phyloP scores from a whole-genome alignment of 805 yeast genomes.

The Teunomyces tritomae region DNA sequence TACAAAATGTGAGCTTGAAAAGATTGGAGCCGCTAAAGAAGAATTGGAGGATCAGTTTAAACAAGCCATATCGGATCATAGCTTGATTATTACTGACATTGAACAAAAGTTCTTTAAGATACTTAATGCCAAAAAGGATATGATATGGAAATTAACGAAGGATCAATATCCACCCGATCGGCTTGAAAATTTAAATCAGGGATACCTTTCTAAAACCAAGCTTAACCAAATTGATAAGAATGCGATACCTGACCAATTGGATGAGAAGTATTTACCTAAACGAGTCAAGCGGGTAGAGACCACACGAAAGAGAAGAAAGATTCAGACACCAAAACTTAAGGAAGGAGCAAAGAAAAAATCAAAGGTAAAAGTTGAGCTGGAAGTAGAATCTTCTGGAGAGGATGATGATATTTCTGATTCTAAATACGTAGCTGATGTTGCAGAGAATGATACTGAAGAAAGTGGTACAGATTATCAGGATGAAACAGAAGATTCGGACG shows the following conservation, averaged over 20 bases:
- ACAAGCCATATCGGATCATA: constrained; percentile 13
- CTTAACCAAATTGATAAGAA: constrained; percentile 15
- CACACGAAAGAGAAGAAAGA: constrained; percentile 10
- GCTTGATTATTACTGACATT: constrained; percentile 20
- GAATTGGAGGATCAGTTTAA: constrained; percentile 12
- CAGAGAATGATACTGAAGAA: constrained; percentile 4
- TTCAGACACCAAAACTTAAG: constrained; percentile 5
- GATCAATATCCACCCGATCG: constrained; percentile 3
- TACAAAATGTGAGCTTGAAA: neutral
- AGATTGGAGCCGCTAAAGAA: constrained; percentile 5
- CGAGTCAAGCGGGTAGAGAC: constrained; percentile 10
- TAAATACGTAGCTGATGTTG: neutral
- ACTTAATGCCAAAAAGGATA: constrained; percentile 29
- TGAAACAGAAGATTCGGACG: neutral
- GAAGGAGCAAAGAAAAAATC: constrained; percentile 6
- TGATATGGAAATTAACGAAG: constrained; percentile 25
- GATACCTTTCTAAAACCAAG: constrained; percentile 12
- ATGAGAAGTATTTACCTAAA: constrained; percentile 14
- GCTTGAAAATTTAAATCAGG: constrained; percentile 16
- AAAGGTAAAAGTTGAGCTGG: constrained; percentile 9
- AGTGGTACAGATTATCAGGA: neutral
- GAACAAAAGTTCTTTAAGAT: constrained; percentile 26
- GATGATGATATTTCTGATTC: neutral
- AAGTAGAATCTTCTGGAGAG: constrained; percentile 4
- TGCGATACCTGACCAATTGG: constrained; percentile 18